These are phyloP conservation scores for Gonapodya sp. DNA, from an alignment of 192 early-diverging fungal species.

Conservation along the genomic window DNA sequence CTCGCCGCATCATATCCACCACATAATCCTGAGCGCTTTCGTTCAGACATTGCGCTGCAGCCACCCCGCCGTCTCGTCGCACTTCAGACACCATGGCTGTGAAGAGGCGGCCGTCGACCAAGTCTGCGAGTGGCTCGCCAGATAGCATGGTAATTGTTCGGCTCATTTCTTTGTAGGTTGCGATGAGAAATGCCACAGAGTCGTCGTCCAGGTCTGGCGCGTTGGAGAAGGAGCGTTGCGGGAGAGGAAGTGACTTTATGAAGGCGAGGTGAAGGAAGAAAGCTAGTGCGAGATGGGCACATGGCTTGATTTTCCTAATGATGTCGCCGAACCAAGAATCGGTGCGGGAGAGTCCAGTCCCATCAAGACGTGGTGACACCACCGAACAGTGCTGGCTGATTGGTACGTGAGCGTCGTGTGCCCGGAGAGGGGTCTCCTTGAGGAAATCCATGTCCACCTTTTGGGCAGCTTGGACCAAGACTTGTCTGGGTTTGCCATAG, in stretches of 20 bases:
- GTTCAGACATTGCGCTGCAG: conserved; percentile 10
- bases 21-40: conserved; percentile 15
- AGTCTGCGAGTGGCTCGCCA: conserved; percentile 14
- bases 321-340: neutral
- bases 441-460: too few relatives aligned
- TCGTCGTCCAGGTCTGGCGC: neutral
- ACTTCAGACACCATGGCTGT: conserved; percentile 14
- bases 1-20: neutral
- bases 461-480: too few relatives aligned
- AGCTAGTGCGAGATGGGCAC: conserved; percentile 9
- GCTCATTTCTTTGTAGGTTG: neutral
- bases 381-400: too few relatives aligned
- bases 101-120: conserved; percentile 15
- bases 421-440: too few relatives aligned
- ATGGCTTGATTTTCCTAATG: conserved; percentile 9
- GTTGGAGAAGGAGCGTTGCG: neutral
- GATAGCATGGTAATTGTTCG: neutral
- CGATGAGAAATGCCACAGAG: neutral
- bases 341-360: neutral
- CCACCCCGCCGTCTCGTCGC: neutral
- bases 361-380: too few relatives aligned
- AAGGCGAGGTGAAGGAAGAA: conserved; percentile 15
- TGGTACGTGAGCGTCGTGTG: too few relatives aligned
- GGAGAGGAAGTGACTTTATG: conserved; percentile 16
- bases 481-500: neutral